Percentiles rank a stretch among this genome's conserved stretches.
These are phyloP conservation scores for Drosera capensis DNA, from an alignment of 148 eudicot species.

Conservation along the genomic window DNA sequence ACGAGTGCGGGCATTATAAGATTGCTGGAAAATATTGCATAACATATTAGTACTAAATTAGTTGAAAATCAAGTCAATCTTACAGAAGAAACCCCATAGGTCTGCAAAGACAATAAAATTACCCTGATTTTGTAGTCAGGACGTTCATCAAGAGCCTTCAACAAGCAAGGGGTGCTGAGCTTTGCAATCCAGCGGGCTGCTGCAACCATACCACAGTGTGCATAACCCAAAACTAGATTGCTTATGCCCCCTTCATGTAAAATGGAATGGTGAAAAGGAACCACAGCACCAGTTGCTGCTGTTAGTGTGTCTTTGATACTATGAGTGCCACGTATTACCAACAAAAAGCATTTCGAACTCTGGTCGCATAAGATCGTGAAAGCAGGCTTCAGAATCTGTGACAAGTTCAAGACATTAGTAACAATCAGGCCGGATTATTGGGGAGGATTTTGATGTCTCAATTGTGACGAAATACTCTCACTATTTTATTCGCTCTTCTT, in stretches of 20 bases:
- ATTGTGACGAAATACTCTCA: too few relatives aligned
- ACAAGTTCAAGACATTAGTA: too few relatives aligned
- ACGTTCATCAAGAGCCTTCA: conserved; percentile 50
- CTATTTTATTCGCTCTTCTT: too few relatives aligned
- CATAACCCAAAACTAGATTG: conserved; percentile 81
- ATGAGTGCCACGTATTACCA: conserved; percentile 92
- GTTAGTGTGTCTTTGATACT: conserved; percentile 92
- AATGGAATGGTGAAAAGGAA: conserved; percentile 95
- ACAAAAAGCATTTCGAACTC: conserved; percentile 57
- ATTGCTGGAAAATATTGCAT: too few relatives aligned
- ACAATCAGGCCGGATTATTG: too few relatives aligned
- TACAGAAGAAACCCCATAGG: not conserved
- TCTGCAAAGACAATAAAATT: not conserved
- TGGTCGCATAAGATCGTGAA: conserved; percentile 74
- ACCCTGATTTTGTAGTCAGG: conserved; percentile 70
- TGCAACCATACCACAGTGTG: conserved; percentile 99
- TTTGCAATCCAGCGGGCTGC: conserved; percentile 98
- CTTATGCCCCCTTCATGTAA: conserved; percentile 83
- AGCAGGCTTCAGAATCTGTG: conserved; percentile 94
- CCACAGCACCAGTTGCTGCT: conserved; percentile 89
- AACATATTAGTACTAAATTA: too few relatives aligned
- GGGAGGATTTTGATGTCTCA: too few relatives aligned
- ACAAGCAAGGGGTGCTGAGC: conserved; percentile 60
- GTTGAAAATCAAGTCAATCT: not conserved
- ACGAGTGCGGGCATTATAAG: too few relatives aligned